Evolutionary conservation across 2,329 filamentous ascomycete genomes (phyloP), one percentile per base, ranked within the genome.

Genomic region (Cytospora leucostoma): DNA sequence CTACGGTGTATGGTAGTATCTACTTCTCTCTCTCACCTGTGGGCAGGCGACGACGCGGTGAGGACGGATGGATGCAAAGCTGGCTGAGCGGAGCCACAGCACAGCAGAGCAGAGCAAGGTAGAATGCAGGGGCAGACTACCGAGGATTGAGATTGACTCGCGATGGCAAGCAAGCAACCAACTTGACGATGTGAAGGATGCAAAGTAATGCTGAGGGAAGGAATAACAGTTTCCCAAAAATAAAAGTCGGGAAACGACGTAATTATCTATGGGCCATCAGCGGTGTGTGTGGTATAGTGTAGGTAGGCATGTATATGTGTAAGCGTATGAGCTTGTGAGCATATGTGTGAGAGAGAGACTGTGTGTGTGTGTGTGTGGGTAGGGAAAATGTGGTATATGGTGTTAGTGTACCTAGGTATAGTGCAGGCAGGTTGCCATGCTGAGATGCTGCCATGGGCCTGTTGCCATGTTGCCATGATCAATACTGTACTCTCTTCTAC

Each of bases 111-210:
- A 17, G n/a, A 47, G 44, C 44, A 17, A 17, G 21, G 44, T 19
- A 19, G 44, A 47, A 19, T 27, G 27, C 27, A 27, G 27, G 27
- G 27, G 27, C 27, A 27, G 27, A 27, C 44, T 19, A 17, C 44
- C 44, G n/a, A 21, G 10, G n/a, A 21, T 19, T 21, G 44, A 21
- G n/a, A 21, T 19, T 21, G 44, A 21, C 44, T 47, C n/a, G 44
- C 44, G n/a, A 47, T 19, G 44, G 8, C 12, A 37, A 37, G 44
- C 44, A 47, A 5, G n/a, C 12, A 47, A 47, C n/a, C n/a, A 47
- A 21, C n/a, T 40, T 37, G 53, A 56, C 35, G 53, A 56, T 52
- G 38, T 51, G 27, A 15, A 49, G 51, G 32, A 19, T 12, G 61
- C 38, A 40, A 40, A 19, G 5, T 8, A 1, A 38, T 37, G 52